phyloP scores from a whole-genome alignment of 768 basidiomycete species.

The Serendipita sp. region DNA sequence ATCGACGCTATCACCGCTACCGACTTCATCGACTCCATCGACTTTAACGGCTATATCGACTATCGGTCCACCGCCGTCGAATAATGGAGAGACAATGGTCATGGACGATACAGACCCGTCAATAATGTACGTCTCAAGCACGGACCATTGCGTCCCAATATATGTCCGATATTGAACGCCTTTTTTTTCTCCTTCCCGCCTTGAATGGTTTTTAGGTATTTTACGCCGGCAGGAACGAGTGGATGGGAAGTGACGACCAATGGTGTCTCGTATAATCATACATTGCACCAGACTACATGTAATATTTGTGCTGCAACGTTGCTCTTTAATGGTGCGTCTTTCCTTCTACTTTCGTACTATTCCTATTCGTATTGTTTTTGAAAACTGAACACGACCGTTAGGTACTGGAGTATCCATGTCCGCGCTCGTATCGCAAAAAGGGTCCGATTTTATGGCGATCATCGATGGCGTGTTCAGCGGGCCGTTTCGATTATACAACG shows the following conservation, averaged over 20 bases:
- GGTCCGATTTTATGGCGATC: not conserved
- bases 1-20: too few species aligned
- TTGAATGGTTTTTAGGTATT: not conserved
- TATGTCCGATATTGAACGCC: too few species aligned
- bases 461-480: not conserved
- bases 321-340: not conserved
- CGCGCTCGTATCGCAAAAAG: not conserved
- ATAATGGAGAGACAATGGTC: conserved; percentile 1
- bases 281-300: not conserved
- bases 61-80: not conserved
- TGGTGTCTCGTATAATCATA: not conserved
- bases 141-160: not conserved
- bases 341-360: not conserved
- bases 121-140: not conserved
- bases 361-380: too few species aligned
- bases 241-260: not conserved
- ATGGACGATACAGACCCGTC: not conserved
- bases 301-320: not conserved
- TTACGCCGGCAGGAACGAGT: not conserved
- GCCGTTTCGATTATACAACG: not conserved
- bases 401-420: not conserved
- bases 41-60: not conserved
- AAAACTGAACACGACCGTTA: not conserved
- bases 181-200: not conserved
- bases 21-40: too few species aligned